Percentiles rank a stretch among this genome's conserved stretches.
Evolutionary conservation across 257 asterid genomes (phyloP).

Genomic region (Solanum corneliomulleri): DNA sequence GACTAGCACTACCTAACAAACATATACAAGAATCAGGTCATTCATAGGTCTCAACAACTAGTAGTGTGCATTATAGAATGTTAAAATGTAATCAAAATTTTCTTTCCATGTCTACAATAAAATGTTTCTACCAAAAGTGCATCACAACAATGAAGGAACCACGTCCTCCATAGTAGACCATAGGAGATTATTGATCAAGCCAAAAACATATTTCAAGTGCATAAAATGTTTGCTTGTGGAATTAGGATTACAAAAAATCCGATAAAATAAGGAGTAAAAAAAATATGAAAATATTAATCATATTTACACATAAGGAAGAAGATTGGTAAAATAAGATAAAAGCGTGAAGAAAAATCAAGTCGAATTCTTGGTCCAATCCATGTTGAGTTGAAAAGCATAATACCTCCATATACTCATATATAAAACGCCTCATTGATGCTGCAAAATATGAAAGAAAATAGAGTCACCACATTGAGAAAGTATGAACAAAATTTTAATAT

Average conservation of each 20-base stretch:
- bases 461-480: neutral
- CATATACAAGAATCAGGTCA: neutral
- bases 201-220: neutral
- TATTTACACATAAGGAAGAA: neutral
- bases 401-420: neutral
- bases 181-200: neutral
- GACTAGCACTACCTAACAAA: neutral
- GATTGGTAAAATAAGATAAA: neutral
- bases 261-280: neutral
- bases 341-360: neutral
- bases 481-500: neutral
- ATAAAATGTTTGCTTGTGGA: too few species aligned
- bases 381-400: neutral
- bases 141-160: neutral
- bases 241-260: neutral
- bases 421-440: neutral
- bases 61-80: neutral
- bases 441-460: neutral
- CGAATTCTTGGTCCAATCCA: neutral
- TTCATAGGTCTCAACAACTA: neutral
- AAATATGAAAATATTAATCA: neutral
- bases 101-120: neutral
- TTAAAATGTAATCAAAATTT: neutral
- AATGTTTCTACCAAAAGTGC: neutral
- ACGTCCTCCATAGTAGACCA: neutral